Conservation (phyloP, 176 grass and related monocot species). For the Avena eriantha region DNA sequence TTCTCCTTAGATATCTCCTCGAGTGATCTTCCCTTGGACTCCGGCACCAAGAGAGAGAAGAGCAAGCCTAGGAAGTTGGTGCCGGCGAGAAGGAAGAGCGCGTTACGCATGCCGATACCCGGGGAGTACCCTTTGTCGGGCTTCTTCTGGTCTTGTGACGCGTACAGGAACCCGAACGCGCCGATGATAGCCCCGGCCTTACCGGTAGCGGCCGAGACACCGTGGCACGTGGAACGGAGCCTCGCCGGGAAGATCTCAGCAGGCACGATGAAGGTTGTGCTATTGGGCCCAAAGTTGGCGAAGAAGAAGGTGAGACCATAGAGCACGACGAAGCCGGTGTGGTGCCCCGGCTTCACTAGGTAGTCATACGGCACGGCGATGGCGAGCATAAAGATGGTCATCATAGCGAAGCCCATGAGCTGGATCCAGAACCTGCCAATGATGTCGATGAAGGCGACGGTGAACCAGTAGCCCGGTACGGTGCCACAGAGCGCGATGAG, state of each 20-base stretch:
- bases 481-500: constrained; percentile 80
- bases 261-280: constrained; percentile 74
- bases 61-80: constrained; percentile 60
- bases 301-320: constrained; percentile 83
- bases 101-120: constrained; percentile 66
- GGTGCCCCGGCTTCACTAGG: constrained; percentile 48
- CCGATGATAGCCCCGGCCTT: constrained; percentile 80
- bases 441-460: constrained; percentile 72
- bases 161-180: constrained; percentile 76
- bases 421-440: constrained; percentile 79
- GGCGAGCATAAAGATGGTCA: constrained; percentile 81
- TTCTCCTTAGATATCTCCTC: constrained; percentile 72
- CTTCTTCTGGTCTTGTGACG: constrained; percentile 52
- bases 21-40: constrained; percentile 64
- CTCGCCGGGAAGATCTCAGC: constrained; percentile 78
- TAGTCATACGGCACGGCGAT: constrained; percentile 60
- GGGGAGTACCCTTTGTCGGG: constrained; percentile 50
- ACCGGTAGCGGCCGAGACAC: constrained; percentile 57
- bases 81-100: constrained; percentile 67
- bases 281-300: constrained; percentile 80
- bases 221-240: constrained; percentile 82
- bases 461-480: constrained; percentile 88
- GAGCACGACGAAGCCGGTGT: constrained; percentile 66
- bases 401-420: constrained; percentile 71
- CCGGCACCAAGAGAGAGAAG: constrained; percentile 64